Evolutionary conservation across 371 early-diverging fungal genomes (phyloP).

Genomic region (Quaeritorhiza haematococci): DNA sequence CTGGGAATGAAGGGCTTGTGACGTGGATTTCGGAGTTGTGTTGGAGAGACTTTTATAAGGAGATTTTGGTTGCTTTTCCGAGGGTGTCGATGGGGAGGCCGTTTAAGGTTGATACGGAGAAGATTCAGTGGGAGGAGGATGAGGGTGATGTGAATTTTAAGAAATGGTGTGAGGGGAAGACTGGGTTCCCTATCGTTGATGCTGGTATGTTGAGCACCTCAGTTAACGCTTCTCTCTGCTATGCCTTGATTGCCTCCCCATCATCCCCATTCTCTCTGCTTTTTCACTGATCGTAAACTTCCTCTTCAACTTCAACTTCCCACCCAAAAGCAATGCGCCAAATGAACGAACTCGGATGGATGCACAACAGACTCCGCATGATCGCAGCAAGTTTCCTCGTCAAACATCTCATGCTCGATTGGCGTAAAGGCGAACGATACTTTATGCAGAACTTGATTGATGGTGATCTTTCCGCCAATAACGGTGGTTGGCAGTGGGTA

Average conservation of each 20-base stretch:
- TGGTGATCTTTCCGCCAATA: conserved; percentile 63
- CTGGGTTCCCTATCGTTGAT: conserved; percentile 69
- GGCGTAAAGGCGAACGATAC: conserved; percentile 57
- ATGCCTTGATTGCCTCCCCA: too few relatives aligned
- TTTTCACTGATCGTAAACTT: too few relatives aligned
- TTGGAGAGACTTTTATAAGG: conserved; percentile 65
- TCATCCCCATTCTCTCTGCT: too few relatives aligned
- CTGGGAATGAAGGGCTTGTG: conserved; percentile 41
- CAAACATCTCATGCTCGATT: conserved; percentile 62
- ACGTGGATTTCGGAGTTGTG: conserved; percentile 37
- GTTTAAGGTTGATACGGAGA: conserved; percentile 48
- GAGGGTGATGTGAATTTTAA: conserved; percentile 26
- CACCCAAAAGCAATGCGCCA: too few relatives aligned
- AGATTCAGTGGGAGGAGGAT: conserved; percentile 30
- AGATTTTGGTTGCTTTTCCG: conserved; percentile 54
- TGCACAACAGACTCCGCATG: conserved; percentile 68
- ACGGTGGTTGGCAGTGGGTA: conserved; percentile 72
- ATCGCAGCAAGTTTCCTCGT: conserved; percentile 59
- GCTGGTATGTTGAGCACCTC: conserved; percentile 40
- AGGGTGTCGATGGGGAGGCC: conserved; percentile 52
- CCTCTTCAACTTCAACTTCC: too few relatives aligned
- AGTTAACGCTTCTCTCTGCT: too few relatives aligned
- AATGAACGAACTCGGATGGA: conserved; percentile 38
- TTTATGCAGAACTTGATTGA: conserved; percentile 61
- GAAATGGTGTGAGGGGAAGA: conserved; percentile 57